These are phyloP conservation scores for Fusarium torulosum DNA, from an alignment of 2,329 filamentous ascomycete genomes.

Conservation along the genomic window DNA sequence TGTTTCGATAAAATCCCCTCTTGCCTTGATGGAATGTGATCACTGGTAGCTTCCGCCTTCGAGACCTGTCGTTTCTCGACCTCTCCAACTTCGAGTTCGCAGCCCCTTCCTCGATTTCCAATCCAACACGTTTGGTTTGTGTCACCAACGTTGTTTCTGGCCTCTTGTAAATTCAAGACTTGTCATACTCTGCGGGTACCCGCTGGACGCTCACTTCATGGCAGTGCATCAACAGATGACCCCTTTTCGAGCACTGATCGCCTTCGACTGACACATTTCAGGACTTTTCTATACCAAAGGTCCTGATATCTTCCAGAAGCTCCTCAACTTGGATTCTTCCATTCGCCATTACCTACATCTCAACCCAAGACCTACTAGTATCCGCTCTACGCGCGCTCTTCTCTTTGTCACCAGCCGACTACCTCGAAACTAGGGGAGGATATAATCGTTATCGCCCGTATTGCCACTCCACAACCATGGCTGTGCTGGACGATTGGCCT, in stretches of 20 bases:
- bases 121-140: not conserved
- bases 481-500: constrained; percentile 63
- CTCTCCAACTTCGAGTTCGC: not conserved
- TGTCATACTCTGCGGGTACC: constrained; percentile 24
- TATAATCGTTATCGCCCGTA: not conserved
- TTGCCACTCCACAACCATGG: constrained; percentile 53
- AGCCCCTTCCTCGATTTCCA: not conserved
- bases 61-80: not conserved
- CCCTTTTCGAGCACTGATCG: constrained; percentile 1
- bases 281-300: not conserved
- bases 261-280: not conserved
- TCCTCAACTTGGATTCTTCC: not conserved
- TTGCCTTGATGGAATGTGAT: not conserved
- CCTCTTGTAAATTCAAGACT: constrained; percentile 4
- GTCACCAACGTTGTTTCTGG: not conserved
- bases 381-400: not conserved
- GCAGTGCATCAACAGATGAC: constrained; percentile 1
- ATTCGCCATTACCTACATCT: not conserved
- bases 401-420: not conserved
- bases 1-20: not conserved
- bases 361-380: not conserved
- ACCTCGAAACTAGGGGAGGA: not conserved
- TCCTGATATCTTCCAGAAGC: not conserved
- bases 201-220: constrained; percentile 10
- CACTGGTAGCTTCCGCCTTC: not conserved